A percentile compares a stretch with the other conserved stretches of the same genome.
phyloP scores from a whole-genome alignment of 768 basidiomycete species.

The Tylopilus rubrobrunneus region DNA sequence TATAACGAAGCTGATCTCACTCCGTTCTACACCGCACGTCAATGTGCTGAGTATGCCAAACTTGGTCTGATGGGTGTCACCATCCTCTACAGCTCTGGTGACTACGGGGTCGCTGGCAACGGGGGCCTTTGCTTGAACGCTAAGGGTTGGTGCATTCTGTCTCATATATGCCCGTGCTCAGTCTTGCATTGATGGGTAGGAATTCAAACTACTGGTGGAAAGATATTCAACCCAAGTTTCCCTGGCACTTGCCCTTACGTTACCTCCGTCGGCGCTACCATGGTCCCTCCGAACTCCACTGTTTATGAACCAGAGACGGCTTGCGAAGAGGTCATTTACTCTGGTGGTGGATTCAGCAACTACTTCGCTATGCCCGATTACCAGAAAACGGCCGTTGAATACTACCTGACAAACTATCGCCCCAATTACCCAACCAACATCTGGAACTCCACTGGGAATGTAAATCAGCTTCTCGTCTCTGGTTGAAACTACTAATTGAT shows the following conservation, averaged over 20 bases:
- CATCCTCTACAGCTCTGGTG: too few species aligned
- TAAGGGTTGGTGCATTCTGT: conserved; percentile 14
- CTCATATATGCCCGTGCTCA: neutral
- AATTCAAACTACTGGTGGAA: conserved; percentile 20
- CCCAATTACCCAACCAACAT: neutral
- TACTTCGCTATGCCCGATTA: too few species aligned
- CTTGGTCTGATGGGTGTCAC: conserved; percentile 37
- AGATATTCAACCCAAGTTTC: conserved; percentile 29
- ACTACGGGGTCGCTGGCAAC: neutral
- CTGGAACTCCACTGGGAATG: neutral
- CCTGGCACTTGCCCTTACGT: conserved; percentile 7
- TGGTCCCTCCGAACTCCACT: neutral
- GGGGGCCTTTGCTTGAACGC: conserved; percentile 6
- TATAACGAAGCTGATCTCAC: conserved; percentile 36
- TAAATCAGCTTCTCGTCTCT: too few species aligned
- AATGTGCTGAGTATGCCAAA: conserved; percentile 47
- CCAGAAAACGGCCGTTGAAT: neutral
- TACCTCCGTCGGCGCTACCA: neutral
- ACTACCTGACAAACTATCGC: neutral
- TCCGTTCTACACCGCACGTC: conserved; percentile 37
- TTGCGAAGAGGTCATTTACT: neutral
- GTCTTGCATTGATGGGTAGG: conserved; percentile 18
- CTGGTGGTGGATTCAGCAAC: too few species aligned
- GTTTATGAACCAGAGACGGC: neutral
- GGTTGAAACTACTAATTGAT: too few species aligned